Percentiles rank a stretch among this genome's conserved stretches.
Evolutionary conservation across 768 basidiomycete species (phyloP).

Genomic region (Termitomyces sp.): DNA sequence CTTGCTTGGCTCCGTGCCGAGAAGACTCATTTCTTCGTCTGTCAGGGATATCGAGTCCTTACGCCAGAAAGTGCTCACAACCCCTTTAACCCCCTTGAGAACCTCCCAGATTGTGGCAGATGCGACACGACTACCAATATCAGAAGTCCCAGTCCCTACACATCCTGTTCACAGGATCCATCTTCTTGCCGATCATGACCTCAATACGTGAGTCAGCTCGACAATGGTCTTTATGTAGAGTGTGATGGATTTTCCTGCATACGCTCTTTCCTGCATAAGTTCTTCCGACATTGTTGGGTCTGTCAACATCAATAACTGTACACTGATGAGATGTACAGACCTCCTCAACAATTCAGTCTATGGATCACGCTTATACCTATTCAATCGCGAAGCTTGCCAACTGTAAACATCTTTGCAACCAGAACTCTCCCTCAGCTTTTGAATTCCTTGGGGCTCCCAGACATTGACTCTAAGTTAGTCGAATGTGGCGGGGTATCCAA

Average conservation of each 20-base stretch:
- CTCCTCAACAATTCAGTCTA: constrained; percentile 45
- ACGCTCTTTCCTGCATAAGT: no score
- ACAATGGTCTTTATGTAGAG: constrained; percentile 98
- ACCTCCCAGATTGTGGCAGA: no score
- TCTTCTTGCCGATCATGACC: constrained; percentile 75
- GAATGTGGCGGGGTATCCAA: constrained; percentile 96
- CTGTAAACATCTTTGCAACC: constrained; percentile 94
- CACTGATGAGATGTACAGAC: constrained; percentile 92
- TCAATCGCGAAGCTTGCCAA: constrained; percentile 39
- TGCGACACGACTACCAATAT: no score
- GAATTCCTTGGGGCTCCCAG: constrained; percentile 93
- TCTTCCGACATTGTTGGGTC: constrained; percentile 39
- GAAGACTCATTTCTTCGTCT: no score
- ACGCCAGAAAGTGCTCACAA: no score
- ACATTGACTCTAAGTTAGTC: constrained; percentile 89
- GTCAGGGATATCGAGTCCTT: no score
- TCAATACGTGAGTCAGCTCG: constrained; percentile 95
- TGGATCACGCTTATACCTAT: no score
- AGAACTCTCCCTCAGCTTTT: constrained; percentile 89
- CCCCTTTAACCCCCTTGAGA: no score
- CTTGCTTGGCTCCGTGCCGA: no score
- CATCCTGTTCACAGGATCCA: constrained; percentile 38
- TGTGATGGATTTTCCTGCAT: constrained; percentile 85
- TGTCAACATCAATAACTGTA: constrained; percentile 95
- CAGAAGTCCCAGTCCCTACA: no score